Conservation (phyloP, 345 rosid species). For the Physaria fendleri region DNA sequence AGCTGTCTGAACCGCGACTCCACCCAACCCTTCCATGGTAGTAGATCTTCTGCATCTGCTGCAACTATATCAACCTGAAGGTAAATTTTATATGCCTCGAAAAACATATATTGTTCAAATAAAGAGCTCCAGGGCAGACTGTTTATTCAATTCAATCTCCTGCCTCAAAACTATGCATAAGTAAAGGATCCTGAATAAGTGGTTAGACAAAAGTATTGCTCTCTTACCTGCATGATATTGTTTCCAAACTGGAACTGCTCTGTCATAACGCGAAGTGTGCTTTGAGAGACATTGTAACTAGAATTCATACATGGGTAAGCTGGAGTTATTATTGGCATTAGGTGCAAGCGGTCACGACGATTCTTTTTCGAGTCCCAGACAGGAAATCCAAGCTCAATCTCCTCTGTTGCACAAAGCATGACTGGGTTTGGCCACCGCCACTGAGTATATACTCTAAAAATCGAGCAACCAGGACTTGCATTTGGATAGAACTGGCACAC, state of each 20-base stretch:
- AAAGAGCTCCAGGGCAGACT: no score
- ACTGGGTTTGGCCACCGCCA: constrained; percentile 92
- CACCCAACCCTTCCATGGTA: no score
- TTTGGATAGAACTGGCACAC: constrained; percentile 77
- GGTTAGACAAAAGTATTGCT: background rate
- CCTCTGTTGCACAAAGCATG: constrained; percentile 65
- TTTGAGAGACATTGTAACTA: constrained; percentile 66
- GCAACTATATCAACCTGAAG: no score
- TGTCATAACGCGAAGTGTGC: constrained; percentile 66
- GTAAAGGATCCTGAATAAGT: no score
- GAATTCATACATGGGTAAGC: constrained; percentile 87
- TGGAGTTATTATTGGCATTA: constrained; percentile 75
- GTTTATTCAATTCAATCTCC: no score
- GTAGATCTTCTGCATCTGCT: no score
- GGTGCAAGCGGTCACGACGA: constrained; percentile 58
- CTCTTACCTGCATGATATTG: constrained; percentile 49
- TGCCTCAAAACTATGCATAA: no score
- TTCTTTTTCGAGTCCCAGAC: constrained; percentile 67
- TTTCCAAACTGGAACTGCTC: constrained; percentile 65
- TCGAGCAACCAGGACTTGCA: constrained; percentile 66
- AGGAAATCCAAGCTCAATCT: constrained; percentile 56
- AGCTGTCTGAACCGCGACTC: no score
- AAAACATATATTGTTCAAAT: no score
- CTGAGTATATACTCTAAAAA: constrained; percentile 62
- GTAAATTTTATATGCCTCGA: no score